Percentiles rank a stretch among this genome's conserved stretches.
Conservation (phyloP, 2,329 filamentous ascomycete species). For the Rugonectria rugulosa region DNA sequence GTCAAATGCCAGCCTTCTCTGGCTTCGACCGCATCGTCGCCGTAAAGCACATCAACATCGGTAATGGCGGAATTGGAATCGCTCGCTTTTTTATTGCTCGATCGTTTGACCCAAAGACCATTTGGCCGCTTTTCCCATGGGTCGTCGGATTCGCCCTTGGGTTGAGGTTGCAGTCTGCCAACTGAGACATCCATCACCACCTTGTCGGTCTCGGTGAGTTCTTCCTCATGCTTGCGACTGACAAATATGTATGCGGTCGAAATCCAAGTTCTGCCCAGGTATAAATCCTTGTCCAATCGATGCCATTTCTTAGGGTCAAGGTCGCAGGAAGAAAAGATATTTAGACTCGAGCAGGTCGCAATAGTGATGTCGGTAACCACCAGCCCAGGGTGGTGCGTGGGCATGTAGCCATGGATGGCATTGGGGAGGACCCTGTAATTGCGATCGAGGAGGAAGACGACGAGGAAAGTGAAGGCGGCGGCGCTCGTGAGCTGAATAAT, state of each 20-base stretch:
- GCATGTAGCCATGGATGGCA: slow-evolving; percentile 86
- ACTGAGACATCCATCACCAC: slow-evolving; percentile 83
- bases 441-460: slow-evolving; percentile 85
- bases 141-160: slow-evolving; percentile 57
- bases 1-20: slow-evolving; percentile 84
- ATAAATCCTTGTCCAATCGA: slow-evolving; percentile 88
- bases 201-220: slow-evolving; percentile 75
- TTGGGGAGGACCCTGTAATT: slow-evolving; percentile 87
- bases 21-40: slow-evolving; percentile 89
- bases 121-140: slow-evolving; percentile 80
- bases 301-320: slow-evolving; percentile 78
- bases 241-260: slow-evolving; percentile 83
- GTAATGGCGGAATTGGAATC: slow-evolving; percentile 80
- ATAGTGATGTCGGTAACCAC: slow-evolving; percentile 88
- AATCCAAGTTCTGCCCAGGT: slow-evolving; percentile 76
- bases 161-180: slow-evolving; percentile 72
- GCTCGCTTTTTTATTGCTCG: slow-evolving; percentile 73
- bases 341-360: slow-evolving; percentile 76
- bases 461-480: slow-evolving; percentile 69
- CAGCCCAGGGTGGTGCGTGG: slow-evolving; percentile 82
- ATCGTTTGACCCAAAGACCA: slow-evolving; percentile 84
- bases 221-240: slow-evolving; percentile 84
- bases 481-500: slow-evolving; percentile 77
- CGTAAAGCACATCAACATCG: slow-evolving; percentile 85
- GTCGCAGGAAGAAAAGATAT: slow-evolving; percentile 77